Conservation (phyloP, 2,329 filamentous ascomycete genomes). For the Samsoniella hepiali region DNA sequence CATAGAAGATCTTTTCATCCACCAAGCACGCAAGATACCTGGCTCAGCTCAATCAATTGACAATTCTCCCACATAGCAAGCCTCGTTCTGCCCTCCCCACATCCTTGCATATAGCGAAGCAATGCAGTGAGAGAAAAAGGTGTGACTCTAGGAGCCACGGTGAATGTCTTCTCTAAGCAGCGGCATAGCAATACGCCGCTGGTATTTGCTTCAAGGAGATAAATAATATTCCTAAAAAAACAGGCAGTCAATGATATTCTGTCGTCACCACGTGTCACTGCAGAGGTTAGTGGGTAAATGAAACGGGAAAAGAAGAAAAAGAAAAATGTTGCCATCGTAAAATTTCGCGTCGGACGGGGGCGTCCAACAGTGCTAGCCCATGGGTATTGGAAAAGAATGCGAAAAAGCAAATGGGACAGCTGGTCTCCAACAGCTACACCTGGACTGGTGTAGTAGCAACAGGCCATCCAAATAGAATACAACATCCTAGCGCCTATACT, state of each 20-base stretch:
- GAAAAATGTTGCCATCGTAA: conserved; percentile 6
- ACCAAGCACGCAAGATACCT: neutral
- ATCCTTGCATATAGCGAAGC: conserved; percentile 43
- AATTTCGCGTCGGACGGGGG: conserved; percentile 7
- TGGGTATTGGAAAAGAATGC: conserved; percentile 13
- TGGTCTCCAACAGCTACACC: neutral
- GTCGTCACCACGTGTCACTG: conserved; percentile 28
- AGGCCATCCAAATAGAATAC: neutral
- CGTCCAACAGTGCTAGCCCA: conserved; percentile 17
- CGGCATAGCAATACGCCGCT: neutral
- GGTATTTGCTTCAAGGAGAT: neutral
- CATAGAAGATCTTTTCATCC: neutral
- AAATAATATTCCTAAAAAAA: neutral
- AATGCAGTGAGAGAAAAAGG: conserved; percentile 51
- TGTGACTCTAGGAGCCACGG: conserved; percentile 24
- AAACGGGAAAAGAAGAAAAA: conserved; percentile 2
- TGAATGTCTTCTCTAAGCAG: neutral
- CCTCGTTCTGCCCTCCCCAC: conserved; percentile 42
- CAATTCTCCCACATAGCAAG: neutral
- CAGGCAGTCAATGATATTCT: conserved; percentile 6
- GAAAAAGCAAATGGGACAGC: neutral
- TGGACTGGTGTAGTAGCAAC: neutral
- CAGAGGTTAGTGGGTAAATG: conserved; percentile 28
- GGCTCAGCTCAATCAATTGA: neutral
- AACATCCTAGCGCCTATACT: conserved; percentile 11